These are phyloP conservation scores for Moricandia arvensis DNA, from an alignment of 345 rosid species.

Conservation along the genomic window DNA sequence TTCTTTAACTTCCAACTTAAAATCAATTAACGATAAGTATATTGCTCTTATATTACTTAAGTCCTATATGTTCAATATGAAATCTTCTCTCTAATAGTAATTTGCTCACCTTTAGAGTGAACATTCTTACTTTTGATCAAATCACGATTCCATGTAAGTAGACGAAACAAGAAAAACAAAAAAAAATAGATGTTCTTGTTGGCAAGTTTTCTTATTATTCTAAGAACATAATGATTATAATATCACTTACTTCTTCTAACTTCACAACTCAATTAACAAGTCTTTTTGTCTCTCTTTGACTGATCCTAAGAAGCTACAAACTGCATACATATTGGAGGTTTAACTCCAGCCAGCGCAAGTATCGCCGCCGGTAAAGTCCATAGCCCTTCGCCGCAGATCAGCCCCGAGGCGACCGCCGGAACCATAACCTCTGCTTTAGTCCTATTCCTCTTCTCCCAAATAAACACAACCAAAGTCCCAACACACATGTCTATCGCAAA, in stretches of 20 bases:
- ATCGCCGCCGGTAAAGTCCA: constrained; percentile 83
- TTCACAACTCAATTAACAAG: neutral
- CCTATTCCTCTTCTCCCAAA: constrained; percentile 54
- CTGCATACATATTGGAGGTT: constrained; percentile 89
- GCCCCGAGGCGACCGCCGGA: constrained; percentile 85
- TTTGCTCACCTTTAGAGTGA: neutral
- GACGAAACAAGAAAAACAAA: too few species aligned
- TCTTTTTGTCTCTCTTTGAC: neutral
- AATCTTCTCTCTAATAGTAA: too few species aligned
- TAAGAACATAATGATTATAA: constrained; percentile 1
- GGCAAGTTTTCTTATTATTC: constrained; percentile 5
- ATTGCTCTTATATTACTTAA: too few species aligned
- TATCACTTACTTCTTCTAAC: neutral
- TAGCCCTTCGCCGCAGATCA: constrained; percentile 88
- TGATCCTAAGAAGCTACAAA: constrained; percentile 49
- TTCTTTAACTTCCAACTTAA: too few species aligned
- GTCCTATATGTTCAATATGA: too few species aligned
- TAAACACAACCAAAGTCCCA: constrained; percentile 67
- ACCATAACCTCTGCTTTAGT: constrained; percentile 71
- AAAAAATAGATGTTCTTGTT: neutral
- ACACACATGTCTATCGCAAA: constrained; percentile 82
- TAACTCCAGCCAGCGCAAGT: constrained; percentile 76
- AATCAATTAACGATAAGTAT: too few species aligned
- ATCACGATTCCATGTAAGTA: neutral
- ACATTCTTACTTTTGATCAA: neutral